A percentile compares a stretch with the other conserved stretches of the same genome.
Conservation (phyloP, 2,329 filamentous ascomycete genomes). For the Paraphaeosphaeria sporulosa region DNA sequence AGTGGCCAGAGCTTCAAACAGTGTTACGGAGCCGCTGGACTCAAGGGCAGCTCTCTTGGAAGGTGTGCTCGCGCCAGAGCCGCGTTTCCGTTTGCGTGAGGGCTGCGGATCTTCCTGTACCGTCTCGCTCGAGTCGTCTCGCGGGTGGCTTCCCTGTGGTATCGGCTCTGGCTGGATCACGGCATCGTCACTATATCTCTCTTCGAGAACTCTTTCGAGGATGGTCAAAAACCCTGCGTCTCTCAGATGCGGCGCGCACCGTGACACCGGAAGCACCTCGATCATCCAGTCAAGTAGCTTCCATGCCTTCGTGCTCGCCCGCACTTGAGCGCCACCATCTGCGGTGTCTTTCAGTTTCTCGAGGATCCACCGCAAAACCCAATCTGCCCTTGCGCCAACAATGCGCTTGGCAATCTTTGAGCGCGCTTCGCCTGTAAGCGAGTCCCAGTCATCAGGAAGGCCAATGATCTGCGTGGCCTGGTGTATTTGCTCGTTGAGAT, state of each 20-base stretch:
- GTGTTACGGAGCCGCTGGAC: constrained; percentile 20
- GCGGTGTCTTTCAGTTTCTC: constrained; percentile 62
- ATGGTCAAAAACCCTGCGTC: constrained; percentile 73
- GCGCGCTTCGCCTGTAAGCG: constrained; percentile 19
- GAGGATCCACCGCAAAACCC: constrained; percentile 71
- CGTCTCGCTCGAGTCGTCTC: constrained; percentile 39
- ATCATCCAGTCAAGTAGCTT: constrained; percentile 68
- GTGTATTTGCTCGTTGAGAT: constrained; percentile 49
- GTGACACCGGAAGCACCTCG: constrained; percentile 71
- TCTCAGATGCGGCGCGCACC: constrained; percentile 73
- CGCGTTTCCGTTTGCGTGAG: constrained; percentile 48
- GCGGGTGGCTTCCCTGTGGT: constrained; percentile 20
- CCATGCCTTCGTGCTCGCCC: constrained; percentile 60
- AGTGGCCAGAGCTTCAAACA: constrained; percentile 34
- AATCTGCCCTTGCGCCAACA: constrained; percentile 62
- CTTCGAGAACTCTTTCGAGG: constrained; percentile 70
- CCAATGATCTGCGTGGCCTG: constrained; percentile 52
- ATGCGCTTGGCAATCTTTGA: constrained; percentile 20
- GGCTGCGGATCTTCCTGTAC: constrained; percentile 31
- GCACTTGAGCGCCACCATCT: constrained; percentile 47
- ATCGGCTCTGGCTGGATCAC: constrained; percentile 10
- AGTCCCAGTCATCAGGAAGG: constrained; percentile 41
- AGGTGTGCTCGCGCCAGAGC: constrained; percentile 23
- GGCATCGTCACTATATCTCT: constrained; percentile 48
- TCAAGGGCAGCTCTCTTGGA: constrained; percentile 26